Conservation (phyloP, 345 rosid genomes). For the Populus tremula region DNA sequence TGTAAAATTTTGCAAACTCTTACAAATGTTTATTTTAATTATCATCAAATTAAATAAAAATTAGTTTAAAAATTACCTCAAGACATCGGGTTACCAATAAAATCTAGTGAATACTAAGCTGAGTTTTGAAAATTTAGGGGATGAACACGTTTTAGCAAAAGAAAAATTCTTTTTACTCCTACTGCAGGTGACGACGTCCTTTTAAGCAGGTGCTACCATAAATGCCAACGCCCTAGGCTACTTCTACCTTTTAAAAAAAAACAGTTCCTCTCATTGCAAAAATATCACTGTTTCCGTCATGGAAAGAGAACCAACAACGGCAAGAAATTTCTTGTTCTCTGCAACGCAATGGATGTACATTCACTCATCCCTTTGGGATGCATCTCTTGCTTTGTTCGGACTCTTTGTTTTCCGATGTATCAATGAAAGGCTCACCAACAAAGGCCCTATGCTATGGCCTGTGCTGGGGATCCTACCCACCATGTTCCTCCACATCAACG, state of each 20-base stretch:
- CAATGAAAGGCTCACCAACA: conserved; percentile 45
- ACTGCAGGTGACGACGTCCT: not conserved
- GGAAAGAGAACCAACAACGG: not conserved
- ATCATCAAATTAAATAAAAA: too few relatives aligned
- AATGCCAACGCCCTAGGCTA: not conserved
- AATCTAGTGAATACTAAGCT: too few relatives aligned
- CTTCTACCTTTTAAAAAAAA: not conserved
- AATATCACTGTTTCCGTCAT: not conserved
- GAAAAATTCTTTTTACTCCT: not conserved
- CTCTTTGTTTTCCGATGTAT: conserved; percentile 51
- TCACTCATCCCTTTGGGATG: conserved; percentile 41
- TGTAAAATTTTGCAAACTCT: too few relatives aligned
- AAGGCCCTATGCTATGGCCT: conserved; percentile 65
- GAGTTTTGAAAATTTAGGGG: not conserved
- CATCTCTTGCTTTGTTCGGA: conserved; percentile 40
- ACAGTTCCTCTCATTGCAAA: not conserved
- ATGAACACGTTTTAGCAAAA: not conserved
- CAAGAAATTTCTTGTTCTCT: conserved; percentile 8
- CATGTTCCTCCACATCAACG: conserved; percentile 25
- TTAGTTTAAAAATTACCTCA: too few relatives aligned
- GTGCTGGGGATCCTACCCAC: conserved; percentile 55
- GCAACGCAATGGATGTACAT: conserved; percentile 19
- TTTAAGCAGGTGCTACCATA: not conserved
- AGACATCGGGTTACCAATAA: too few relatives aligned
- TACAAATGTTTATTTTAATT: too few relatives aligned